Evolutionary conservation across 148 eudicot species (phyloP), one percentile per base, ranked within the genome.

Genomic region (Euryodendron excelsum): DNA sequence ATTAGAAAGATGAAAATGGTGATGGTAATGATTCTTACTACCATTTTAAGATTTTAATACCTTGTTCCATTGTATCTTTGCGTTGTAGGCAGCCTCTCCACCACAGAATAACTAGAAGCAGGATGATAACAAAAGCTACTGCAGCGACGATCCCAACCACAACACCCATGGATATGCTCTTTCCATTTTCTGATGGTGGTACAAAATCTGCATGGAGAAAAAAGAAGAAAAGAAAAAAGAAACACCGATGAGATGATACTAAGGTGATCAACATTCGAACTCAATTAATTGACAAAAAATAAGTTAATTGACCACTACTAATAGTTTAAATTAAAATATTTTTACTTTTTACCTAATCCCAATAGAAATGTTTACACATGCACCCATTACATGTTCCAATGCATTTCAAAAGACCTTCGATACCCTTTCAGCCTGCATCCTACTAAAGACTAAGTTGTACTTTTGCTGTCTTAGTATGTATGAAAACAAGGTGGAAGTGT

Each of bases 91-190:
- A 81, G n/a, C 82, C 71, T 56, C 30, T 70, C 84, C 84, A 76
- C 80, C 87, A 85, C 78, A 78, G 53, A 36, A 79, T 48, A 33
- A 77, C 80, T 17, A 81, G 59, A 75, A 85, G 65, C 58, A 85
- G n/a, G 53, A 81, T 25, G 37, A 76, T 45, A 9, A 30, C 27
- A 18, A 67, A 81, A 36, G 65, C 61, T 25, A 73, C 76, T 41
- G 70, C 87, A 63, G 55, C 48, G 55, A 73, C 87, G 30, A 82
- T 79, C 20, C 82, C 79, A 60, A 69, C 80, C 47, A 85, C 79
- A 76, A 50, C 44, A 2, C 83, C 79, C 13, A 6, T 53, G 23
- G 82, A 78, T n/a, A 75, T 18, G 52, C 70, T n/a, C 3, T 76
- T 71, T 74, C 64, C 64, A 45, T 74, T 33, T 74, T 69, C 60